Base-by-base conservation (phyloP, 306 rosid species). In the Glycine soja region DNA sequence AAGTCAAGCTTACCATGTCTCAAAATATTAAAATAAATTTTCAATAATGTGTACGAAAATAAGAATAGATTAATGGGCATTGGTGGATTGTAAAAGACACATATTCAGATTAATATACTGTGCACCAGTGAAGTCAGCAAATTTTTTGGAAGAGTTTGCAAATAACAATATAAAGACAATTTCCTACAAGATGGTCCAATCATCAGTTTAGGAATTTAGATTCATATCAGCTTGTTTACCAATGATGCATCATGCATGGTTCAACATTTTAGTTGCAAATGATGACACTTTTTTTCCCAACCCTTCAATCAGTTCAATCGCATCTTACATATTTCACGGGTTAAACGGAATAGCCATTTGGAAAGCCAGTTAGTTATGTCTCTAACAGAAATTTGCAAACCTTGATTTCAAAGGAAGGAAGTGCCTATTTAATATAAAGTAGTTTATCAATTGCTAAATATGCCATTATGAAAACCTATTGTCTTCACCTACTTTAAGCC, bases 151-250 rank as follows among this genome's bases (percentile, higher is more conserved):
- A 45, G 63, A 45, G 47, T 74, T 42, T 52, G 3, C 24, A 43
- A 74, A 40, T 47, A 53, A 73, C 16, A 32, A 32, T 7, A 65
- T 30, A 40, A 42, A 82, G 16, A 83, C 74, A 51, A 8, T 72
- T 72, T 72, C 30, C 8, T 34, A 14, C 13, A 51, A 8, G 62
- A 59, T n/a, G n/a, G n/a, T n/a, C n/a, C n/a, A n/a, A n/a, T n/a
- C n/a, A n/a, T 43, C n/a, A 59, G 43, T 24, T 61, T 46, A 6
- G 50, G 46, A 19, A 13, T n/a, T 34, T 43, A 38, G 43, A 65
- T 51, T 50, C 45, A 13, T 66, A 46, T 45, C 8, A 3, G 8
- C 52, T 66, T 52, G 24, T 65, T 47, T 40, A 16, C 63, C 18
- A 66, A 66, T 18, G 12, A 24, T 24, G 30, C 30, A 24, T 24